phyloP scores from a whole-genome alignment of 345 rosid genomes.

The Melastoma malabathricum region DNA sequence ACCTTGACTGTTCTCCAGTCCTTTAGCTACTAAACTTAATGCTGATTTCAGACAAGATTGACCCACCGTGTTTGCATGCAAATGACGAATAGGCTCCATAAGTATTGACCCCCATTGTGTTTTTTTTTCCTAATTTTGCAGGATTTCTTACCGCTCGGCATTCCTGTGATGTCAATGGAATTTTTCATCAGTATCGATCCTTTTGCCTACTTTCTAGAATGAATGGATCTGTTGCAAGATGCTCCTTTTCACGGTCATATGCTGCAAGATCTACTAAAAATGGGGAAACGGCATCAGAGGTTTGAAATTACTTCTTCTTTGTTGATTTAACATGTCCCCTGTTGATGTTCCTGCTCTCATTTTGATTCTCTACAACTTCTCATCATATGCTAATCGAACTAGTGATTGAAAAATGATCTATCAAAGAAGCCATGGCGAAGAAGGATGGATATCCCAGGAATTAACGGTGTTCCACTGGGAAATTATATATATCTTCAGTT shows the following conservation, averaged over 20 bases:
- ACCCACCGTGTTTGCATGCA: neutral
- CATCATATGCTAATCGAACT: too few species aligned
- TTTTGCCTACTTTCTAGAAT: constrained; percentile 12
- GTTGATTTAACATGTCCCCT: too few species aligned
- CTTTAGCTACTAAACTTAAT: neutral
- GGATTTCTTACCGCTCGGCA: neutral
- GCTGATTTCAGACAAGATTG: neutral
- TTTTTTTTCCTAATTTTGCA: neutral
- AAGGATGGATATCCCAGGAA: too few species aligned
- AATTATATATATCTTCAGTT: too few species aligned
- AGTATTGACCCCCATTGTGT: neutral
- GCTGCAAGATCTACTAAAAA: constrained; percentile 50
- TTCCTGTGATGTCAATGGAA: neutral
- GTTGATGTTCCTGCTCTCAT: too few species aligned
- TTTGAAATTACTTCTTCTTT: constrained; percentile 11
- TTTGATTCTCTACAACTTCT: too few species aligned
- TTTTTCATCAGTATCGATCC: neutral
- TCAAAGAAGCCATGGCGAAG: too few species aligned
- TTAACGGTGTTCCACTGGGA: too few species aligned
- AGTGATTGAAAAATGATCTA: too few species aligned
- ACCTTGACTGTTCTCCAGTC: neutral
- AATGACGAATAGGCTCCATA: neutral
- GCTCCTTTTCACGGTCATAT: constrained; percentile 36
- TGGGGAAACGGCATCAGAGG: constrained; percentile 42
- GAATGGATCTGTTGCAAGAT: constrained; percentile 8